Base-by-base conservation (phyloP, 2,329 filamentous ascomycete species). In the Sclerotinia subarctica region DNA sequence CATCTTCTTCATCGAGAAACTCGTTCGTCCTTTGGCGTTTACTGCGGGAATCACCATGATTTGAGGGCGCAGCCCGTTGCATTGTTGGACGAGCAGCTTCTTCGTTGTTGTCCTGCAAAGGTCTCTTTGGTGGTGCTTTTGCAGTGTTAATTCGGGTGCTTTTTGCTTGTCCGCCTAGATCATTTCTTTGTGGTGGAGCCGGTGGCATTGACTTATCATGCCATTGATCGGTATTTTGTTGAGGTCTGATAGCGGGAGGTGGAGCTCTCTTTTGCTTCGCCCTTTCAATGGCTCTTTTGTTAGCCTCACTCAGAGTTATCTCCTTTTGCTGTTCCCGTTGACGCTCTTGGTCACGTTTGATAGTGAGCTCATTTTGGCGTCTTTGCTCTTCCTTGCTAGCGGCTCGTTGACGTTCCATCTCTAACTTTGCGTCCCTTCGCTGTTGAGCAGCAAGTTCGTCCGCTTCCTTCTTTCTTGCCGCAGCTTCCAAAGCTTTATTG, bases 1-100 rank as follows among this genome's bases (percentile, higher is more conserved):
- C 87, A 70, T 91, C 88, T 71, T 92, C 88, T 70, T 88, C 85
- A 51, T 81, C 78, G 67, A 87, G 85, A 68, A 88, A 86, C 64
- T 94, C 90, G 53, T 90, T 88, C 64, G 90, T 95, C 76, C 90
- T 90, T 72, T 93, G 86, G 68, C 93, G 87, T 82, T 97, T 97
- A 29, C 86, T 83, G 64, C 76, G 73, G 24, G 70, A 68, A 46
- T 96, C 92, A 72, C 87, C 86, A 29, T 85, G 81, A 73, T 91
- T 89, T 13, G 86, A 82, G n/a, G 87, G 83, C 21, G 85, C 84
- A 46, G 83, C 82, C 56, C 87, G 84, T 56, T 85, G 83, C 24
- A 83, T 79, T 64, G 81, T 81, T 26, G 81, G 78, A 47, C 81
- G 75, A 29, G 73, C 70, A 68, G 74, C 85, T 24, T 88, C 86